These are phyloP conservation scores for Candida maris DNA, from an alignment of 805 yeast species.

Conservation along the genomic window DNA sequence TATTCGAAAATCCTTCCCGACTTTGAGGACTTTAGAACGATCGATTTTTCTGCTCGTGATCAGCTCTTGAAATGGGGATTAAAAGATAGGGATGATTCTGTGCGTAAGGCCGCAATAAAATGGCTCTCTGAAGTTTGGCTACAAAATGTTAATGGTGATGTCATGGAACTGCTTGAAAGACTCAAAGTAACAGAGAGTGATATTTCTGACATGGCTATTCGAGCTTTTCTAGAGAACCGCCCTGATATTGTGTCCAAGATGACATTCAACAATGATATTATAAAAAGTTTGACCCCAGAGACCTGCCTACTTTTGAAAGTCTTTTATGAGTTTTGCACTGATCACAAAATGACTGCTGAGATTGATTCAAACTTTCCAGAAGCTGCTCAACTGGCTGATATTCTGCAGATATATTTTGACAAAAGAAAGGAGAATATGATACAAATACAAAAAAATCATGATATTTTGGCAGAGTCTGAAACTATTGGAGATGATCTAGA, in stretches of 20 bases:
- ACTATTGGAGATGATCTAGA: slow-evolving; percentile 22
- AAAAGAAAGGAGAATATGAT: slow-evolving; percentile 36
- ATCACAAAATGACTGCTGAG: slow-evolving; percentile 46
- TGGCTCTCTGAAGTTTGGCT: slow-evolving; percentile 76
- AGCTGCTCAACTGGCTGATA: slow-evolving; percentile 62
- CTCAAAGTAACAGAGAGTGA: slow-evolving; percentile 66
- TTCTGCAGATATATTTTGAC: slow-evolving; percentile 53
- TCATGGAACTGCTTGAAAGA: slow-evolving; percentile 66
- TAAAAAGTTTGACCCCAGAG: slow-evolving; percentile 72
- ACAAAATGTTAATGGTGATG: slow-evolving; percentile 60
- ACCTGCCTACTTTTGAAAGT: slow-evolving; percentile 67
- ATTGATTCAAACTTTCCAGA: slow-evolving; percentile 77
- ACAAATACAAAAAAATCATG: slow-evolving; percentile 22
- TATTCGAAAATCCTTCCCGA: slow-evolving; percentile 66
- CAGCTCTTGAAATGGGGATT: slow-evolving; percentile 78
- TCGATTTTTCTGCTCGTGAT: slow-evolving; percentile 57
- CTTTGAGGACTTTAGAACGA: slow-evolving; percentile 53
- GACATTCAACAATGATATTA: slow-evolving; percentile 58
- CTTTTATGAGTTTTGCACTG: slow-evolving; percentile 61
- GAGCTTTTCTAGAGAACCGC: slow-evolving; percentile 55
- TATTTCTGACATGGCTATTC: slow-evolving; percentile 65
- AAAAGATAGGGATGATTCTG: slow-evolving; percentile 76
- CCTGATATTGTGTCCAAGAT: slow-evolving; percentile 61
- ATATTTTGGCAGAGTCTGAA: slow-evolving; percentile 16
- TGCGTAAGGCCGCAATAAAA: slow-evolving; percentile 64